Evolutionary conservation across 2,329 filamentous ascomycete species (phyloP).

Genomic region (Aureobasidium melanogenum): DNA sequence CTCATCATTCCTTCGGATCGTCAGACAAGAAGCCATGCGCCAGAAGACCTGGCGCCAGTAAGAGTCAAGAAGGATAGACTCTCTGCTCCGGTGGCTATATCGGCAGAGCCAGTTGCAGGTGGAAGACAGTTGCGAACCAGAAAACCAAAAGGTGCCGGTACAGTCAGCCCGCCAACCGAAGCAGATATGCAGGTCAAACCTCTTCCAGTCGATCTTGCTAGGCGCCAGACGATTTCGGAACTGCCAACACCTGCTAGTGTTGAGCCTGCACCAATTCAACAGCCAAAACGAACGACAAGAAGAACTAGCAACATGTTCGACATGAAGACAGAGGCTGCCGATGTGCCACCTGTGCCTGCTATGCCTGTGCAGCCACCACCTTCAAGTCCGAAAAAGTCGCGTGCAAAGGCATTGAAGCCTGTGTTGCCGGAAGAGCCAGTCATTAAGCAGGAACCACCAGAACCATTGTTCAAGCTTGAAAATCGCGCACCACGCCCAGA

Average conservation of each 20-base stretch:
- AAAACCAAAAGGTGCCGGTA: constrained; percentile 45
- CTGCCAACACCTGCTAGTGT: not conserved
- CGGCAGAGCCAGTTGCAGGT: constrained; percentile 43
- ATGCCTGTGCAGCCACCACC: not conserved
- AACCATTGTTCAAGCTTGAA: not conserved
- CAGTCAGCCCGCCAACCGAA: constrained; percentile 21
- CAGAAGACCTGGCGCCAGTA: constrained; percentile 62
- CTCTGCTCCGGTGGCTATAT: constrained; percentile 31
- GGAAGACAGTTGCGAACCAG: constrained; percentile 68
- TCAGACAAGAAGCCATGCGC: constrained; percentile 64
- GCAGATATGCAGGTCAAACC: not conserved
- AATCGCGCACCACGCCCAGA: not conserved
- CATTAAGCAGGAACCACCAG: not conserved
- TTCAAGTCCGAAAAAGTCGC: not conserved
- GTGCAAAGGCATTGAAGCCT: not conserved
- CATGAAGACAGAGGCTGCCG: not conserved
- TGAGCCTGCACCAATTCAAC: not conserved
- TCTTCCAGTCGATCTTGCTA: not conserved
- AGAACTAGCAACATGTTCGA: constrained; percentile 5
- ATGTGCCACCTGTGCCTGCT: constrained; percentile 17
- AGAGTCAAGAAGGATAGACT: constrained; percentile 56
- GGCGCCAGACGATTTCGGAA: constrained; percentile 15
- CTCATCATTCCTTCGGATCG: constrained; percentile 69
- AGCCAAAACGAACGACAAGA: not conserved
- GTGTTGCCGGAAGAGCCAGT: not conserved